Evolutionary conservation across 1,139 yeast genomes (phyloP).

Genomic region (Arxiozyma telluris): DNA sequence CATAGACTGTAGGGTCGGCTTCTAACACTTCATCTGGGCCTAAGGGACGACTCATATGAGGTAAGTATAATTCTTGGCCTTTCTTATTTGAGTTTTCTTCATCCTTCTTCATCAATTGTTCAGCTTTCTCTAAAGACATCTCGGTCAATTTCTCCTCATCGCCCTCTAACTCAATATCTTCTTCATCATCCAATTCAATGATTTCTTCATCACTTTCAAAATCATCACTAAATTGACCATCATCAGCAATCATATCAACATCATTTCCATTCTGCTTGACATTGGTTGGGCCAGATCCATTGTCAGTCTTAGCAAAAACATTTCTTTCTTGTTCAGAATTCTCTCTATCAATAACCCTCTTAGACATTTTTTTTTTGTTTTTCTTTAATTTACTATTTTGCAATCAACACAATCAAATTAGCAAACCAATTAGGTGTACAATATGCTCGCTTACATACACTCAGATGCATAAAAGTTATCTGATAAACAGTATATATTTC

Average conservation of each 20-base stretch:
- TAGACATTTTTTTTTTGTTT: conserved; percentile 40
- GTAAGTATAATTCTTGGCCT: conserved; percentile 50
- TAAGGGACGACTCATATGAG: conserved; percentile 78
- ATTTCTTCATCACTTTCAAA: conserved; percentile 89
- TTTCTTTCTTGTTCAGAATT: conserved; percentile 30
- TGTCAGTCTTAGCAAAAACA: conserved; percentile 33
- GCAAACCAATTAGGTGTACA: neutral
- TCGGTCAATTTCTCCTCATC: conserved; percentile 19
- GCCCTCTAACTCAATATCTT: conserved; percentile 36
- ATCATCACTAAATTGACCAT: conserved; percentile 92
- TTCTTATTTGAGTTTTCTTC: conserved; percentile 18
- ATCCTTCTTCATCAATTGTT: conserved; percentile 31
- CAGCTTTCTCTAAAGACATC: conserved; percentile 30
- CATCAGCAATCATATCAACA: conserved; percentile 66
- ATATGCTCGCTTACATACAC: too few relatives aligned
- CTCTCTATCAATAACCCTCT: conserved; percentile 41
- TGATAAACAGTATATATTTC: neutral
- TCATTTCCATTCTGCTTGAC: conserved; percentile 25
- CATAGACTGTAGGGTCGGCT: conserved; percentile 93
- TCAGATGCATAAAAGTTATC: neutral
- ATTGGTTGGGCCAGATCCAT: conserved; percentile 30
- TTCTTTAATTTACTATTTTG: neutral
- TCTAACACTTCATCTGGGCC: conserved; percentile 95
- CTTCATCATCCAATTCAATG: conserved; percentile 67
- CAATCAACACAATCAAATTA: neutral